Evolutionary conservation across 2,329 filamentous ascomycete species (phyloP).

Genomic region (Hymenoscyphus linearis): DNA sequence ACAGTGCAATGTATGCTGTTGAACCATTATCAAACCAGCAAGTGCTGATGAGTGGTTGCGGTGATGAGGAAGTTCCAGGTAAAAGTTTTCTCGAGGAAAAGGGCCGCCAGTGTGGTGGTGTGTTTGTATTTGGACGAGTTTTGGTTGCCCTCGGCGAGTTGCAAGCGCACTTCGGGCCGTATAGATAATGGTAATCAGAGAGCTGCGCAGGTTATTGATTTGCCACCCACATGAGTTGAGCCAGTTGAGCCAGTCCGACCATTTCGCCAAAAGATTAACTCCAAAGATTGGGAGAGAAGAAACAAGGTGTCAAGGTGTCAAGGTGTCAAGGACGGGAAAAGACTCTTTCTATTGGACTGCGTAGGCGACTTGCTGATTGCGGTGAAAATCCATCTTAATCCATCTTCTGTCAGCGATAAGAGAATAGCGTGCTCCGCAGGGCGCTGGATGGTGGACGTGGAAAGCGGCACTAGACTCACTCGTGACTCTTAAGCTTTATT

Average conservation of each 20-base stretch:
- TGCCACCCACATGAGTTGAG: too few species aligned
- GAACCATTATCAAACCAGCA: neutral
- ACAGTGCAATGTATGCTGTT: neutral
- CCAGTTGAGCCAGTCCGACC: neutral
- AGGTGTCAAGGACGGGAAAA: neutral
- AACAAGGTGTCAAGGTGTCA: too few species aligned
- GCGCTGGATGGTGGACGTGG: neutral
- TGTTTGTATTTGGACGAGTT: neutral
- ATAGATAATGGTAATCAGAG: neutral
- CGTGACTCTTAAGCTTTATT: neutral
- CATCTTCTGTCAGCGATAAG: neutral
- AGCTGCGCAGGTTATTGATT: neutral
- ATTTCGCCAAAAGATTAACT: too few species aligned
- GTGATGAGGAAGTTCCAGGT: neutral
- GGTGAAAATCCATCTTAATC: neutral
- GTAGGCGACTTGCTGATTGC: neutral
- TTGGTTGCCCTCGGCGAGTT: neutral
- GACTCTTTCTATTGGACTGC: neutral
- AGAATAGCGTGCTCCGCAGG: neutral
- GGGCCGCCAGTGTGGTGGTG: neutral
- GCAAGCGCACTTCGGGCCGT: neutral
- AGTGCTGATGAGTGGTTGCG: neutral
- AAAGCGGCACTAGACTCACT: neutral
- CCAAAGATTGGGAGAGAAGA: neutral
- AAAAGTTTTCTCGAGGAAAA: neutral